Conservation (phyloP, 164 flowering plant species). For the Stephania cephalantha region DNA sequence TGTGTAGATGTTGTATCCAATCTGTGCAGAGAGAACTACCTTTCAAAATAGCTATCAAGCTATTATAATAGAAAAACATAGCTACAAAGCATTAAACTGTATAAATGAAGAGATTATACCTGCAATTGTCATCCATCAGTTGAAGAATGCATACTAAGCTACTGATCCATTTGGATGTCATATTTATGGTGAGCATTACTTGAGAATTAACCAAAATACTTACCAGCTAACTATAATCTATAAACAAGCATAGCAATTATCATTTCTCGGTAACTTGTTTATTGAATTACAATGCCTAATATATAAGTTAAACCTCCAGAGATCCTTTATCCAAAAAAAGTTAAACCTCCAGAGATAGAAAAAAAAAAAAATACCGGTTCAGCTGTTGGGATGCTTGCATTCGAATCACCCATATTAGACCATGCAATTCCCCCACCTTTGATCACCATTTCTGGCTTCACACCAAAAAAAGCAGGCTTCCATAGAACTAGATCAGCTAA, state of each 20-base stretch:
- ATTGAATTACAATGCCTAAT: neutral
- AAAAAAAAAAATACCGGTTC: conserved; percentile 59
- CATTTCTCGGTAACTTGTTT: neutral
- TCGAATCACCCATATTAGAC: conserved; percentile 98
- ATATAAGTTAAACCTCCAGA: neutral
- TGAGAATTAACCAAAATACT: neutral
- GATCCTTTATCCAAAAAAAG: neutral
- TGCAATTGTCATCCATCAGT: neutral
- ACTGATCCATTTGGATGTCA: neutral
- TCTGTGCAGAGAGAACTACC: neutral
- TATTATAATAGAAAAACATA: neutral
- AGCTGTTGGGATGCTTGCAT: conserved; percentile 98
- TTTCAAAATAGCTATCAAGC: neutral
- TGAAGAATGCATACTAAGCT: neutral
- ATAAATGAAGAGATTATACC: neutral
- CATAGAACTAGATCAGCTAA: conserved; percentile 93
- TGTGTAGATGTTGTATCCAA: neutral
- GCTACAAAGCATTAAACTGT: neutral
- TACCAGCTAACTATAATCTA: neutral
- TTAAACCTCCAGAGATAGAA: neutral
- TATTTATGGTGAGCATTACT: neutral
- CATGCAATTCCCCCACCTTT: conserved; percentile 96
- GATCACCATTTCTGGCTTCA: conserved; percentile 91
- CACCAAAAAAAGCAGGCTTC: conserved; percentile 94
- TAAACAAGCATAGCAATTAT: neutral